Base-by-base conservation (phyloP, 2,329 filamentous ascomycete genomes). In the Stemphylium lycopersici region DNA sequence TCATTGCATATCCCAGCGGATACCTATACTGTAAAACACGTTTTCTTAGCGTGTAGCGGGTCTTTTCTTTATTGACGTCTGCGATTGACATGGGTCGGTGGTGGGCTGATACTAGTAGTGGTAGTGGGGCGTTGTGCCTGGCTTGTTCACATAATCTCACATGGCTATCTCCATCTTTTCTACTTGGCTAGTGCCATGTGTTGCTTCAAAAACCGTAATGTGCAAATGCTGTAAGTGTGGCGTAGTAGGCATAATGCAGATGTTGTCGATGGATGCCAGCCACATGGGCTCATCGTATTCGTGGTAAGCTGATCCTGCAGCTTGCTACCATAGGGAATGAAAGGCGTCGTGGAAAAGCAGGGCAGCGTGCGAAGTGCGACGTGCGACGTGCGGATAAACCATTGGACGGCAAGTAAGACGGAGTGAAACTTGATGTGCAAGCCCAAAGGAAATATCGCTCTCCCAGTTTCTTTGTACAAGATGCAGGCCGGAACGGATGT, bases 1-100 rank as follows among this genome's bases (percentile, higher is more conserved):
- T 56, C 47, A 56, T 59, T 61, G 66, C 66, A 68, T 62, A 56
- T 63, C 59, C 52, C 53, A 58, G 59, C 47, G 37, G 48, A 56
- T 53, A 50, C 54, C 46, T 55, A 49, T 48, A 52, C 53, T 63
- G 62, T 67, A 67, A 29, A 63, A 61, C 55, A 49, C 32, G 42
- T 42, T 61, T 59, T 58, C 36, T 34, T 55, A 61, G 52, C 8
- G 15, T 52, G 29, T 34, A n/a, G 31, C 32, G 48, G 32, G 29
- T 15, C 10, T 2, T 29, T 29, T n/a, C n/a, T 29, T 39, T 16
- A 38, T 33, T 33, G 40, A 43, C 50, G 38, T 53, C 15, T 48
- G n/a, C 16, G 29, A 43, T 50, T 22, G 46, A 37, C 39, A n/a
- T 18, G 36, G 20, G 13, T 15, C 13, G 37, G n/a, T 20, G 36